Base-by-base conservation (phyloP, 2,329 filamentous ascomycete genomes). In the Didymella pomorum region DNA sequence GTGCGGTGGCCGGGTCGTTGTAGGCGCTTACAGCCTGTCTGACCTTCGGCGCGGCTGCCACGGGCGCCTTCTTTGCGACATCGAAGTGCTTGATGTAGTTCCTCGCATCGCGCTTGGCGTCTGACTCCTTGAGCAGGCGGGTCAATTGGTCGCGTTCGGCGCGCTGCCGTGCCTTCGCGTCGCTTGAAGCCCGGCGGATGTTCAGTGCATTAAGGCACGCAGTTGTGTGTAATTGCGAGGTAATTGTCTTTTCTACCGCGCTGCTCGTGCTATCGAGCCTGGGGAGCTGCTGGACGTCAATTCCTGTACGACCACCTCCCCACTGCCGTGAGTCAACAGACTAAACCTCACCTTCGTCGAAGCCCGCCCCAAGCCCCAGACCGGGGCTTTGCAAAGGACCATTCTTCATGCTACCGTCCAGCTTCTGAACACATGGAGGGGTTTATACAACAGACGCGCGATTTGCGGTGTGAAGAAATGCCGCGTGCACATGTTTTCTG, bases 71-170 rank as follows among this genome's bases (percentile, higher is more conserved):
- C 16, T 68, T 69, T 18, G 72, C 61, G 14, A 65, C 60, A 46
- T 87, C 88, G 75, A 97, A 96, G 61, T 92, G 93, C 67, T 95
- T 90, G 16, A 99, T 84, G 73, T 97, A 99, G 35, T 91, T 88
- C 77, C 91, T 93, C 46, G 93, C 93, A 79, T 99, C 95, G 69
- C 95, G 88, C 78, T 93, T 96, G 0, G 94, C 97, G 6, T 93
- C 91, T 11, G 93, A 92, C 18, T 93, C 92, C 70, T 91, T 92
- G 29, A 99, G 82, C 3, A 98, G 63, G 28, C 71, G 71, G 20
- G 72, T 75, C 69, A 77, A 64, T 64, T 75, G 70, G 46, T 76
- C 67, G 50, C 74, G 73, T 56, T 77, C 72, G 37, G 72, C 71
- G 33, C 73, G 73, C 57, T 75, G 73, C 31, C 72, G 68, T 62